These are phyloP conservation scores for Phialophora tarda DNA, from an alignment of 2,329 filamentous ascomycete genomes.

Conservation along the genomic window DNA sequence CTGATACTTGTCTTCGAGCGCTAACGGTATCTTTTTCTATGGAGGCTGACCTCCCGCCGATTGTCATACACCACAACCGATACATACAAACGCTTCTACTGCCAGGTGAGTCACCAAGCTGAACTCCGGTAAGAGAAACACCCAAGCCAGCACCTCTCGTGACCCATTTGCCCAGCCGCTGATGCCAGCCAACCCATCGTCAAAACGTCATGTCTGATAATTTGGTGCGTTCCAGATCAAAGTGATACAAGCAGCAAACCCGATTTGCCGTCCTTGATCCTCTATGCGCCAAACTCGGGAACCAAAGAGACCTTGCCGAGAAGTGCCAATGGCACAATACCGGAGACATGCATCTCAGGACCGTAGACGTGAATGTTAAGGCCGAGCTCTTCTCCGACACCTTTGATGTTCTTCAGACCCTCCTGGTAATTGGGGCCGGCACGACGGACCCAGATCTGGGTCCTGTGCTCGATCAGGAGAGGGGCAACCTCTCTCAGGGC, in stretches of 20 bases:
- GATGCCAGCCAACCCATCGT: slow-evolving; percentile 24
- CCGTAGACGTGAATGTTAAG: slow-evolving; percentile 92
- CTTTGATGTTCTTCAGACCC: slow-evolving; percentile 99
- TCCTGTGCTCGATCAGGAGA: slow-evolving; percentile 91
- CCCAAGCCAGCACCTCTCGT: slow-evolving; percentile 23
- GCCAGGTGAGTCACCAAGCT: slow-evolving; percentile 6
- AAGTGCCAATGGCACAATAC: slow-evolving; percentile 93
- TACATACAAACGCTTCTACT: slow-evolving; percentile 13
- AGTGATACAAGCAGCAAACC: slow-evolving; percentile 4
- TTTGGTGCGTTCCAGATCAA: slow-evolving; percentile 28
- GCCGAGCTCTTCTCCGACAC: slow-evolving; percentile 88
- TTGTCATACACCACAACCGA: slow-evolving; percentile 1
- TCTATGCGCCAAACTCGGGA: slow-evolving; percentile 61
- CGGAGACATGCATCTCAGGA: slow-evolving; percentile 85
- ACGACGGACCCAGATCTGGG: slow-evolving; percentile 92
- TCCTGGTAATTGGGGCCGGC: slow-evolving; percentile 99
- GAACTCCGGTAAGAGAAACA: slow-evolving; percentile 27
- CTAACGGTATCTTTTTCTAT: background rate
- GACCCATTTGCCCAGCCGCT: slow-evolving; percentile 27
- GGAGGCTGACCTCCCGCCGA: background rate
- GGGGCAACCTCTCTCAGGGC: slow-evolving; percentile 89
- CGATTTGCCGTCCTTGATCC: slow-evolving; percentile 8
- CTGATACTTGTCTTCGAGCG: slow-evolving; percentile 1
- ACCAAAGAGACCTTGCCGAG: slow-evolving; percentile 64
- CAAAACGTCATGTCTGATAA: slow-evolving; percentile 26